Evolutionary conservation across 768 basidiomycete genomes (phyloP), one percentile per base, ranked within the genome.

Genomic region (Porpolomopsis calyptriformis): DNA sequence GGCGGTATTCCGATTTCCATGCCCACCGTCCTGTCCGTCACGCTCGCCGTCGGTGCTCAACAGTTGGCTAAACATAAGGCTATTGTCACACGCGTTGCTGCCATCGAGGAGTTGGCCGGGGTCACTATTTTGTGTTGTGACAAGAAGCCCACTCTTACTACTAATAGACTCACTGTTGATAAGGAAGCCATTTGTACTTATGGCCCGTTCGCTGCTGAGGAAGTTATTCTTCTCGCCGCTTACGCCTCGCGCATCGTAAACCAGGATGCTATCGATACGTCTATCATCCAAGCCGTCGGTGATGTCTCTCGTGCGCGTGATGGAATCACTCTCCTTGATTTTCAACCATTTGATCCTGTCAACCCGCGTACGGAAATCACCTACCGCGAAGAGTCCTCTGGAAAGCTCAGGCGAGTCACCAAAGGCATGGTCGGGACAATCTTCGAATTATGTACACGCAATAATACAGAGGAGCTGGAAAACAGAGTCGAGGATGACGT

Each of bases 341-440:
- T 98, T 77, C 96, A 96, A 74, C 93, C 93, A 4, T 98, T 97
- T 79, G 96, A 97, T 75, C 94, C 94, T 42, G 91, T 93, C 57
- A 91, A 94, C 77, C 97, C 96, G 76, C 89, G 93, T 60, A 98
- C 94, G 49, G 94, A 97, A 70, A 93, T 94, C 64, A 98, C 94
- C 41, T 98, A 97, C 73, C 83, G 79, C 40, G 93, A 96, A 63
- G 84, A 92, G 65, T 74, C 89, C 7, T 74, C 86, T n/a, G 94
- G 94, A 66, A 89, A 85, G 65, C 78, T 98, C 55, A 96, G 94
- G 80, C 89, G 94, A 58, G 94, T 94, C 59, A 96, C 94, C 62
- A 98, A 98, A 83, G 94, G 94, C 64, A 98, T 98, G 94, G 97
- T 93, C 36, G 94, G 92, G 71, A 85, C 90, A 66, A 91, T 97